Percentiles rank a stretch among this genome's conserved stretches.
phyloP scores from a whole-genome alignment of 345 rosid species.

The Euphorbia pulcherrima region DNA sequence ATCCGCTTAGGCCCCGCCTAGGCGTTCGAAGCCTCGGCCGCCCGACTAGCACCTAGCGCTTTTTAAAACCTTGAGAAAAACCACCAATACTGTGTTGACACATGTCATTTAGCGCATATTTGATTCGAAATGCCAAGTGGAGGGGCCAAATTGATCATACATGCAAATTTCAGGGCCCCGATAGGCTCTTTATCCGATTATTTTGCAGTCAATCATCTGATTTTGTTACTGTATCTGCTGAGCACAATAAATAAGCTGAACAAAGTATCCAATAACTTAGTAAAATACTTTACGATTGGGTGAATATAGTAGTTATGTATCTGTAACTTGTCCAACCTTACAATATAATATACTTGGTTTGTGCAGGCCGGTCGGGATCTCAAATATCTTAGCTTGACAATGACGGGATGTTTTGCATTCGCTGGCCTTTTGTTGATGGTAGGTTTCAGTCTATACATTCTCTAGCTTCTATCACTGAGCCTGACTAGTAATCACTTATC shows the following conservation, averaged over 20 bases:
- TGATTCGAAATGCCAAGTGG: no score
- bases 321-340: not conserved
- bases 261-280: not conserved
- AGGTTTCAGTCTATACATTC: constrained; percentile 11
- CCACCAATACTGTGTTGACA: no score
- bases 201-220: not conserved
- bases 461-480: not conserved
- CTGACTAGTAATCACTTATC: not conserved
- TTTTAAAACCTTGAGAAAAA: no score
- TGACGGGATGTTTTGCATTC: constrained; percentile 60
- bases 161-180: no score
- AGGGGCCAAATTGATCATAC: no score
- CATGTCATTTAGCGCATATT: no score
- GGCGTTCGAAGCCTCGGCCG: no score
- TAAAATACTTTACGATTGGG: not conserved
- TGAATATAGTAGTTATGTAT: not conserved
- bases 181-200: no score
- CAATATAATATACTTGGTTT: not conserved
- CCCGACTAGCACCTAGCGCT: no score
- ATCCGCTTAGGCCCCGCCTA: no score
- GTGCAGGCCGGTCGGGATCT: constrained; percentile 86
- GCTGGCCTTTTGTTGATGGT: constrained; percentile 57
- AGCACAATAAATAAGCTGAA: not conserved
- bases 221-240: not conserved
- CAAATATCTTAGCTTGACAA: constrained; percentile 60